Evolutionary conservation across 306 rosid species (phyloP), one percentile per base, ranked within the genome.

Genomic region (Parietaria judaica): DNA sequence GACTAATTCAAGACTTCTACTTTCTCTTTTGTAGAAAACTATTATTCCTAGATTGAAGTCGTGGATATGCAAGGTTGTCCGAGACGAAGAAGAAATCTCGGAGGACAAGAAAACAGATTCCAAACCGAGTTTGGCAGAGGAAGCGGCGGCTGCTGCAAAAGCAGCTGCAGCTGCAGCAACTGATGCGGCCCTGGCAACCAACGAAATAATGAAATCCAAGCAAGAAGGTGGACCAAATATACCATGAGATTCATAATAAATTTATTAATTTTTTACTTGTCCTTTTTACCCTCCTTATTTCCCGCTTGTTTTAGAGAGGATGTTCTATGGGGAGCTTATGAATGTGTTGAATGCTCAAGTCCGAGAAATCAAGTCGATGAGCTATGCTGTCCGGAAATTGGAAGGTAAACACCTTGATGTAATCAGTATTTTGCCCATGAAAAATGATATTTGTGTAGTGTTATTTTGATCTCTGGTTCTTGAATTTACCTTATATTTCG

Each of bases 121-220:
- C 54, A 88, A 84, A 71, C 97, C 94, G 1, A 81, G 85, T 52
- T 15, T 79, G 67, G 84, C 76, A 16, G 96, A 92, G 82, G 96
- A 92, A 74, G 78, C 88, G 60, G 83, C 87, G 0, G 90, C 79
- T 50, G 96, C 94, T 56, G 98, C 98, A 71, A 88, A 88, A 80
- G 85, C 96, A 51, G 97, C 97, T 37, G 95, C 97, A 54, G 96
- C 88, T 17, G 99, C 99, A 38, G 97, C 99, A 56, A 73, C 89
- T 44, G 99, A 84, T 81, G 90, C 88, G 76, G 97, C 95, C 52
- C 88, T 74, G 80, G 84, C 84, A 34, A 88, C 84, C 82, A 94
- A 81, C 68, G 90, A 82, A 66, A 77, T 94, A 79, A 63, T 86
- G 72, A 74, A 70, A 74, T 88, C 97, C 55, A 88, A 72, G 79